Base-by-base conservation (phyloP, 352 stramenopile genomes). In the Pythium apleroticum region DNA sequence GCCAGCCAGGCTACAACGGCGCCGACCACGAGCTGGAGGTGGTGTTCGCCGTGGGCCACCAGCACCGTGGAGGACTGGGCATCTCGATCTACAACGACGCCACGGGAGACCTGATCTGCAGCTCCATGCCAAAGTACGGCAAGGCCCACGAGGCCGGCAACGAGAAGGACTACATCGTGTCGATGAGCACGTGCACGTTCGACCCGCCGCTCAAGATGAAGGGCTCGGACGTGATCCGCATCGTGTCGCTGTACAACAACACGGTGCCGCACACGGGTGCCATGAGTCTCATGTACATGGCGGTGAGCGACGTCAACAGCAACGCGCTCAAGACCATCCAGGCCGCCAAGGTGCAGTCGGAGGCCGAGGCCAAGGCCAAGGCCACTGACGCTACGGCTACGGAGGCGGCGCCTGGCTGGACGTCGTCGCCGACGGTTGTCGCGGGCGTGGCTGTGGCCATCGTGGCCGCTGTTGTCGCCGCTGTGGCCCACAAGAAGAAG, bases 211-310 rank as follows among this genome's bases (percentile, higher is more conserved):
- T 82, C 27, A 77, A 79, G n/a, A 83, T 91, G 76, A 78, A 75
- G 61, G 79, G 78, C 43, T 86, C 81, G 41, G 79, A 89, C 56
- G 74, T 91, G 49, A 75, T 91, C 65, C 82, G 84, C 53, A 66
- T 93, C 59, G 82, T 93, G 4, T 77, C 84, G 20, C 74, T 91
- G 17, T 93, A 90, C 74, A 91, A 93, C 79, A 91, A 89, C 73
- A 91, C 84, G 35, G 22, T 86, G 39, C 68, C 80, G 39, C 84
- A 91, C 68, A 90, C 84, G 28, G 84, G 84, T 43, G 84, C 82
- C 7, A 93, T 93, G 84, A 89, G 79, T 54, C 62, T 93, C 14
- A 82, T 89, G 76, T 93, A 91, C 74, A 55, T 93, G 50, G 84
- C 81, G 30, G 69, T 91, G 14, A 80, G 77, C 52, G 82, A 93